Percentiles rank a stretch among this genome's conserved stretches.
These are phyloP conservation scores for Xylaria digitata DNA, from an alignment of 2,329 filamentous ascomycete species.

Conservation along the genomic window DNA sequence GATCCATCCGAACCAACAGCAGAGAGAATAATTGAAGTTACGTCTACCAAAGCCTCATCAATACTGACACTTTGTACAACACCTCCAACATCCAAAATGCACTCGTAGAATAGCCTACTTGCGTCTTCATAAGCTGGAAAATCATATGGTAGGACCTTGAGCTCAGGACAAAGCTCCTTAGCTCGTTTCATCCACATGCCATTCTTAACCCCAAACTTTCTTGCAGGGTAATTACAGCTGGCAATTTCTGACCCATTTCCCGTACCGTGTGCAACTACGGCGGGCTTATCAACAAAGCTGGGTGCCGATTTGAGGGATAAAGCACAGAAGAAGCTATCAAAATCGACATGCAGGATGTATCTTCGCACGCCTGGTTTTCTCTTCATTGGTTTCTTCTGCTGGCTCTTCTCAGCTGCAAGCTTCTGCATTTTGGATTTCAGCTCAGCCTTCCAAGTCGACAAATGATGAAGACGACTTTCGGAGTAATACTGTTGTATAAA, in stretches of 20 bases:
- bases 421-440: conserved; percentile 89
- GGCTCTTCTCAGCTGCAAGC: conserved; percentile 75
- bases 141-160: conserved; percentile 94
- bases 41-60: conserved; percentile 91
- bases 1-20: conserved; percentile 74
- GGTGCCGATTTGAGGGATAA: conserved; percentile 85
- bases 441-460: conserved; percentile 96
- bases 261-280: conserved; percentile 87
- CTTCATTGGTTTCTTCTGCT: conserved; percentile 58
- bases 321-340: conserved; percentile 98
- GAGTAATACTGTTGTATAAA: conserved; percentile 96
- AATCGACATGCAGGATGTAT: conserved; percentile 96
- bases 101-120: conserved; percentile 87
- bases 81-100: conserved; percentile 81
- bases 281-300: conserved; percentile 80
- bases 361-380: conserved; percentile 72
- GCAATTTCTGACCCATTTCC: conserved; percentile 94
- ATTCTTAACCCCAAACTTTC: conserved; percentile 88
- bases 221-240: conserved; percentile 94
- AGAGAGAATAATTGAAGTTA: conserved; percentile 75
- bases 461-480: conserved; percentile 92
- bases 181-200: conserved; percentile 99
- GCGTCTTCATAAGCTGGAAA: conserved; percentile 95
- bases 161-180: conserved; percentile 80
- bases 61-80: conserved; percentile 96